Evolutionary conservation across 2,329 filamentous ascomycete genomes (phyloP), one percentile per base, ranked within the genome.

Genomic region (Hypoxylon sp.): DNA sequence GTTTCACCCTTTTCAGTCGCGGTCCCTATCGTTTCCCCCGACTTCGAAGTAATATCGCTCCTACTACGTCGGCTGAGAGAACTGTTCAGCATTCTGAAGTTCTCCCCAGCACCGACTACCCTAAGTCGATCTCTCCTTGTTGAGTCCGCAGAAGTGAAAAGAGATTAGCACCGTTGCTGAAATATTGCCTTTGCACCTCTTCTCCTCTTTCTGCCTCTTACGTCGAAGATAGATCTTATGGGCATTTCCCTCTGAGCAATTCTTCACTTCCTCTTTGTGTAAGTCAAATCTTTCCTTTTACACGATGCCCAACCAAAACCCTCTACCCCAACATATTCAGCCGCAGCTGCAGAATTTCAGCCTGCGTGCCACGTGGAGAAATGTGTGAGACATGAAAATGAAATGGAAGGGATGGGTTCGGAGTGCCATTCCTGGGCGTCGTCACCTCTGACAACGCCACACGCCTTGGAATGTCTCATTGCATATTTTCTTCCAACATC

Each of bases 101-200:
- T 24, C 22, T 37, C 24, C 24, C 37, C 29, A 52, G 57, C 44
- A 22, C 37, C 39, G 50, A 52, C 37, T 42, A 63, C 60, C 57
- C 39, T 60, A 39, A 57, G 60, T 61, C 48, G 46, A 53, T 50
- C 31, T 39, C 31, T 58, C 29, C 26, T 68, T 54, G 48, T 55
- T 47, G 58, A 55, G 60, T 64, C 46, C 22, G 39, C 44, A 63
- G 66, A 57, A 67, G 59, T 63, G 68, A 67, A 50, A 65, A 66
- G 61, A 65, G 62, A 50, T 69, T 74, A 71, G 74, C 77, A 77
- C 72, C 74, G 80, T 76, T 81, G 80, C 80, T 81, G 80, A 74
- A 81, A 81, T 80, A 81, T 79, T 80, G 80, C 80, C 80, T 69
- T 74, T 78, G 77, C 74, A 74, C 71, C 66, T 71, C 62, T 67